Evolutionary conservation across 257 asterid genomes (phyloP).

Genomic region (Datura wrightii): DNA sequence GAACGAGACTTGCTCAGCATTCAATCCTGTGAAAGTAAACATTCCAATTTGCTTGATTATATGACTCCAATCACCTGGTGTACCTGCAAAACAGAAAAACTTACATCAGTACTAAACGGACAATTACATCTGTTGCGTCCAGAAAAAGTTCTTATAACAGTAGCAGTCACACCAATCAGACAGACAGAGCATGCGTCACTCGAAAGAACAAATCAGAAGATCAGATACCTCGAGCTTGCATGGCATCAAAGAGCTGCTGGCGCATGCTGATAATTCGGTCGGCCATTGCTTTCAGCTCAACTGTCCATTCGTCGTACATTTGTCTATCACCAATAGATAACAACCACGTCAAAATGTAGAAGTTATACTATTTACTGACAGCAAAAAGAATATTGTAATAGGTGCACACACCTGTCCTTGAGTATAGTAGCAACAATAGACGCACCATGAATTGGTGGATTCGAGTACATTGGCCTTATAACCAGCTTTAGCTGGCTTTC

Average conservation of each 20-base stretch:
- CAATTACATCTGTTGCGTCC: background rate
- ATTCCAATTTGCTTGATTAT: slow-evolving; percentile 84
- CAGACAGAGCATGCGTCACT: background rate
- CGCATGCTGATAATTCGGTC: slow-evolving; percentile 88
- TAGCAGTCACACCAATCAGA: background rate
- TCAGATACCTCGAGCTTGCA: slow-evolving; percentile 60
- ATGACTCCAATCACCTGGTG: slow-evolving; percentile 95
- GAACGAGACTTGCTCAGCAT: slow-evolving; percentile 71
- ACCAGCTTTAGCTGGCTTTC: slow-evolving; percentile 84
- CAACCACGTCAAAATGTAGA: slow-evolving; percentile 2
- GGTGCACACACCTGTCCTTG: slow-evolving; percentile 59
- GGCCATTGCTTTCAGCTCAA: slow-evolving; percentile 88
- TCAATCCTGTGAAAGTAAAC: slow-evolving; percentile 83
- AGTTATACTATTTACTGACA: background rate
- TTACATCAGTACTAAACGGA: background rate
- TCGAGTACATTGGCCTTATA: slow-evolving; percentile 88
- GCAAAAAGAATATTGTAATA: background rate
- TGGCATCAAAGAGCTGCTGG: slow-evolving; percentile 68
- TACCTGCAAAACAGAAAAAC: slow-evolving; percentile 50
- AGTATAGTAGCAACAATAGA: slow-evolving; percentile 74
- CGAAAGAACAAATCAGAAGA: slow-evolving; percentile 23
- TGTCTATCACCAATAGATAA: slow-evolving; percentile 45
- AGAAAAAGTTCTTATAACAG: background rate
- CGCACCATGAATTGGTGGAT: slow-evolving; percentile 86
- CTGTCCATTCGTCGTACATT: slow-evolving; percentile 73